These are phyloP conservation scores for Yamadazyma paraphyllophila DNA, from an alignment of 805 yeast species.

Conservation along the genomic window DNA sequence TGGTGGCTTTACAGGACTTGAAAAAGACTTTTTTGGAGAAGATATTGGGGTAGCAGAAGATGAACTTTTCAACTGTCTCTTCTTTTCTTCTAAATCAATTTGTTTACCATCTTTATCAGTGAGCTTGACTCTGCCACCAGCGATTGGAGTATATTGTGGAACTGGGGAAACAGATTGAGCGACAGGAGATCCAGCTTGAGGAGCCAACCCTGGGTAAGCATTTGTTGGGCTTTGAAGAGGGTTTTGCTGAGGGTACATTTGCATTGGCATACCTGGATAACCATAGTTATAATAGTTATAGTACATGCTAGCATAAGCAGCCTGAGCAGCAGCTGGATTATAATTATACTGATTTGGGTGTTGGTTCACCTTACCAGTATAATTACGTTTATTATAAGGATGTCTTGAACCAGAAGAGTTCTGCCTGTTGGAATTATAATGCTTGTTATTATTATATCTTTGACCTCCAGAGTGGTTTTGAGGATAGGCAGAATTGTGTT, in stretches of 20 bases:
- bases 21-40: constrained; percentile 21
- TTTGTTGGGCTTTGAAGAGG: constrained; percentile 5
- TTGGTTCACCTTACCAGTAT: constrained; percentile 16
- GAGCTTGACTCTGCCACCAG: constrained; percentile 24
- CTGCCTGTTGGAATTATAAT: constrained; percentile 13
- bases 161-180: constrained; percentile 1
- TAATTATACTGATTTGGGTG: constrained; percentile 20
- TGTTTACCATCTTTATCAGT: constrained; percentile 44
- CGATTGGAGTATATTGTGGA: constrained; percentile 6
- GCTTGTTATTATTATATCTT: constrained; percentile 5
- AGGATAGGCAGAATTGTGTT: constrained; percentile 14
- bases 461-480: neutral
- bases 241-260: constrained; percentile 10
- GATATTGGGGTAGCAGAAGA: constrained; percentile 29
- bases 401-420: constrained; percentile 6
- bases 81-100: constrained; percentile 42
- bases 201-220: constrained; percentile 7
- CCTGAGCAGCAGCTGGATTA: constrained; percentile 19
- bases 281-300: constrained; percentile 29
- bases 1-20: constrained; percentile 18
- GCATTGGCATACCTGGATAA: constrained; percentile 18
- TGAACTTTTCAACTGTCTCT: constrained; percentile 25
- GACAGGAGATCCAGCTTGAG: constrained; percentile 1
- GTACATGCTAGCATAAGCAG: constrained; percentile 19
- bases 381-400: constrained; percentile 12